Evolutionary conservation across 2,329 filamentous ascomycete genomes (phyloP), one percentile per base, ranked within the genome.

Genomic region (Rutstroemia sp.): DNA sequence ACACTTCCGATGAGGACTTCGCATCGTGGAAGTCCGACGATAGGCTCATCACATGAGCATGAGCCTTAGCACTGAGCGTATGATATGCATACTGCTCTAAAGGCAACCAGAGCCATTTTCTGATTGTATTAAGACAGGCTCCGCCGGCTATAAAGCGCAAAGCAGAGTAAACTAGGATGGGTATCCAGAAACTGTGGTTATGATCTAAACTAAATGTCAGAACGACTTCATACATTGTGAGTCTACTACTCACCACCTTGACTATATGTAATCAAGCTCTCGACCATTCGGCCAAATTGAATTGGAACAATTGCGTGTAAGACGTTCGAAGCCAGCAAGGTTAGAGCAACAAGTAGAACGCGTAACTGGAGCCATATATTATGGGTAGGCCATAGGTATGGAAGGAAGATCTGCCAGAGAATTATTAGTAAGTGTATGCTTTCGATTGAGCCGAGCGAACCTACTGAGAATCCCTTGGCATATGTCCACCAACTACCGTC

Each of bases 401-500:
- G 89, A 27, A 92, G 75, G 68, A 95, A 86, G 38, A 92, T 73
- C 81, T 86, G 21, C 12, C 5, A 19, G 17, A n/a, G 23, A 16
- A 10, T 37, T 25, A 25, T 61, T 23, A 60, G 49, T 46, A 4
- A 10, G 5, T 37, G 17, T 27, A 46, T 39, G 25, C 19, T n/a
- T 42, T 27, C 5, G 8, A 21, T 9, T 7, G 9, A 5, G 10
- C 56, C 14, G 37, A 10, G 53, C 34, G 30, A 56, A 65, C 65
- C 69, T 62, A 74, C 81, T 65, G 77, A 75, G 71, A 91, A 95
- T 5, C 85, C 82, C 66, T 87, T 89, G 27, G 85, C 76, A 65
- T 94, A 94, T 45, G 82, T 80, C 62, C 88, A 78, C 87, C 87
- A 92, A 61, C 84, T 89, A 1, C 88, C 88, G 57, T 87, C 81